A percentile compares a stretch with the other conserved stretches of the same genome.
Evolutionary conservation across 495 filamentous ascomycete genomes (phyloP).

Genomic region (Clohesyomyces aquaticus): DNA sequence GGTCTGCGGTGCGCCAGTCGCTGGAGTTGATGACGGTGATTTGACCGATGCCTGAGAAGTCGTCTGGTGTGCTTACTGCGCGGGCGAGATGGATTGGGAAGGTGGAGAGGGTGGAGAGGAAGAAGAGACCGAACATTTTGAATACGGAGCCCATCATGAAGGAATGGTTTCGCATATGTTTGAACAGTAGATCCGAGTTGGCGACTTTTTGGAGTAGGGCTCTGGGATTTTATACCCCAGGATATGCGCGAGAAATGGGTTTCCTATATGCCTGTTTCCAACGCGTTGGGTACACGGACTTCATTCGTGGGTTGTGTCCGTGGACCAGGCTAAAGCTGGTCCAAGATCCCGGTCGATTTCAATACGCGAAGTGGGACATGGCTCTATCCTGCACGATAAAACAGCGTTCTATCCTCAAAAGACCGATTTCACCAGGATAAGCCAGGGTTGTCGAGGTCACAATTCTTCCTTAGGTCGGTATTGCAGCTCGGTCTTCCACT

Average conservation of each 20-base stretch:
- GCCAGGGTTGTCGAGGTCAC: no score
- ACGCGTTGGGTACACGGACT: neutral
- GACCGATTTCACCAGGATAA: no score
- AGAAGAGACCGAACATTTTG: neutral
- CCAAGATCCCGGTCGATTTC: neutral
- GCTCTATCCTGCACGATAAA: neutral
- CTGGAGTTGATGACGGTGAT: slow-evolving; percentile 30
- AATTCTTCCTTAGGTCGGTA: slow-evolving; percentile 1
- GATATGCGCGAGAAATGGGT: no score
- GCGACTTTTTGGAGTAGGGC: no score
- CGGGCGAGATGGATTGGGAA: slow-evolving; percentile 14
- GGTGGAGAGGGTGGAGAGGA: no score
- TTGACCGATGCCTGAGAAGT: slow-evolving; percentile 27
- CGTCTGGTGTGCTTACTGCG: slow-evolving; percentile 11
- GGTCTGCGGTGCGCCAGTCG: slow-evolving; percentile 24
- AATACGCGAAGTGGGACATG: no score
- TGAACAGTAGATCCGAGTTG: no score
- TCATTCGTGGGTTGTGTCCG: neutral
- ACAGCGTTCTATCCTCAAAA: neutral
- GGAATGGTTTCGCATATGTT: no score
- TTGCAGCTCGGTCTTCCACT: no score
- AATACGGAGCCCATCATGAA: slow-evolving; percentile 15
- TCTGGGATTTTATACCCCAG: no score
- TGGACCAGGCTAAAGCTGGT: neutral
- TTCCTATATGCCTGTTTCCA: no score